Conservation (phyloP, 2,329 filamentous ascomycete genomes). For the Monosporascus sp. region DNA sequence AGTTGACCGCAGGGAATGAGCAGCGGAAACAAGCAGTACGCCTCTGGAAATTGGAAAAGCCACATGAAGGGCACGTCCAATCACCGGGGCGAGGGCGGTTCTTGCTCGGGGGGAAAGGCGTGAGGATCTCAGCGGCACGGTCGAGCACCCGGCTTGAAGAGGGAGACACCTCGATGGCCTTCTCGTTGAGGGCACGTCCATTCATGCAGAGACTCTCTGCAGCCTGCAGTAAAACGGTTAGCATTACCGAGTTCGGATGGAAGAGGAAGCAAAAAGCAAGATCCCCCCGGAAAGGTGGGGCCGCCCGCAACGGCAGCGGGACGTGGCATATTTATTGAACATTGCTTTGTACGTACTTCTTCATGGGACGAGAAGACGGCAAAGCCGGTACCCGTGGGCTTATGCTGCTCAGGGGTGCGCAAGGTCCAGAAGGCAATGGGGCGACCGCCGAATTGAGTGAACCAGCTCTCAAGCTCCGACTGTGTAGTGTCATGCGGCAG, state of each 20-base stretch:
- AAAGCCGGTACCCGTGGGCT: conserved; percentile 97
- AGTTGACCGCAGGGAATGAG: conserved; percentile 92
- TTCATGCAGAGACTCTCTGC: conserved; percentile 99
- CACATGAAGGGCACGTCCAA: conserved; percentile 98
- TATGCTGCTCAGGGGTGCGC: conserved; percentile 95
- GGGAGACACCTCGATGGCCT: conserved; percentile 97
- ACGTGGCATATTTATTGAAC: background rate
- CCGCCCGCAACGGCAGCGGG: background rate
- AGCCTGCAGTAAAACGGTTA: conserved; percentile 51
- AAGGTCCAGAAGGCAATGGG: conserved; percentile 99
- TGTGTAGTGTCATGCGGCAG: conserved; percentile 97
- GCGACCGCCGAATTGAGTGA: conserved; percentile 95
- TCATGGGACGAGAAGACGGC: conserved; percentile 98
- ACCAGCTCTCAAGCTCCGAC: conserved; percentile 98
- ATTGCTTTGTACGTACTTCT: conserved; percentile 64
- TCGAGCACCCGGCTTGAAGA: conserved; percentile 96
- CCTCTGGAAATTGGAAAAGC: conserved; percentile 98
- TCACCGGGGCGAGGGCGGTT: conserved; percentile 95
- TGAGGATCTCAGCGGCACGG: conserved; percentile 90
- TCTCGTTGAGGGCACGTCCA: conserved; percentile 93
- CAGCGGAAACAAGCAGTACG: conserved; percentile 98
- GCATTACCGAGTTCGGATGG: background rate
- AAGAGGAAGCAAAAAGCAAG: conserved; percentile 1
- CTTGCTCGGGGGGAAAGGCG: conserved; percentile 96
- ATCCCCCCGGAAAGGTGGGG: background rate